Percentiles rank a stretch among this genome's conserved stretches.
Evolutionary conservation across 2,329 filamentous ascomycete genomes (phyloP).

Genomic region (Trichophyton rubrum): DNA sequence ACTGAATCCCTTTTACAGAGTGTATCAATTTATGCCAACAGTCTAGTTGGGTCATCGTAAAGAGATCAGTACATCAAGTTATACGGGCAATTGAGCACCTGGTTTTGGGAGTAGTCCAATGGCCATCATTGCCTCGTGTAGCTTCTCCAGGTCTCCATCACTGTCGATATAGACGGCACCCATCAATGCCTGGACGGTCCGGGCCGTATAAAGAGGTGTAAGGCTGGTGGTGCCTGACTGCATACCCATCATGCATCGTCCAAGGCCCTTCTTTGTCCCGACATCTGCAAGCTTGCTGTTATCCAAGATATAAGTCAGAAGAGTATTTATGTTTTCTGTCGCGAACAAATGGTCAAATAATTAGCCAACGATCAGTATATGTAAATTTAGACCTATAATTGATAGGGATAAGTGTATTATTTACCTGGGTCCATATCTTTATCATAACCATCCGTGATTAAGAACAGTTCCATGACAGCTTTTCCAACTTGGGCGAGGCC

Average conservation of each 20-base stretch:
- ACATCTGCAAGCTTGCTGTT: conserved; percentile 12
- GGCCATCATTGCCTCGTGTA: conserved; percentile 6
- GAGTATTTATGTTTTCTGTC: neutral
- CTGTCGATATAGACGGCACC: conserved; percentile 24
- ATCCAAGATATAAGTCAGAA: neutral
- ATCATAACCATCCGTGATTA: conserved; percentile 2
- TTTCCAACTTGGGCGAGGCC: conserved; percentile 9
- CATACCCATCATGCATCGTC: conserved; percentile 10
- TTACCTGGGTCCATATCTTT: conserved; percentile 3
- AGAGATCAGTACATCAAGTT: neutral
- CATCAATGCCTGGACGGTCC: conserved; percentile 24
- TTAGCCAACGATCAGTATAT: neutral
- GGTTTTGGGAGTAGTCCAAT: conserved; percentile 8
- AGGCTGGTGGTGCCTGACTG: conserved; percentile 7
- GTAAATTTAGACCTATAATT: too few relatives aligned
- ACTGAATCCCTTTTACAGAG: too few relatives aligned
- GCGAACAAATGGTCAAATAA: neutral
- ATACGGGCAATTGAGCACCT: neutral
- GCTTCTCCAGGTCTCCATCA: conserved; percentile 9
- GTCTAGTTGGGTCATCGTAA: neutral
- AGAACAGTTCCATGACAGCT: conserved; percentile 1
- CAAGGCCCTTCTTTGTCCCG: conserved; percentile 9
- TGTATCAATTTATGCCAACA: neutral
- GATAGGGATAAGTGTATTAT: neutral
- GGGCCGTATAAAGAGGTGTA: conserved; percentile 18